phyloP scores from a whole-genome alignment of 768 basidiomycete genomes.

The Leccinum barrowsii region DNA sequence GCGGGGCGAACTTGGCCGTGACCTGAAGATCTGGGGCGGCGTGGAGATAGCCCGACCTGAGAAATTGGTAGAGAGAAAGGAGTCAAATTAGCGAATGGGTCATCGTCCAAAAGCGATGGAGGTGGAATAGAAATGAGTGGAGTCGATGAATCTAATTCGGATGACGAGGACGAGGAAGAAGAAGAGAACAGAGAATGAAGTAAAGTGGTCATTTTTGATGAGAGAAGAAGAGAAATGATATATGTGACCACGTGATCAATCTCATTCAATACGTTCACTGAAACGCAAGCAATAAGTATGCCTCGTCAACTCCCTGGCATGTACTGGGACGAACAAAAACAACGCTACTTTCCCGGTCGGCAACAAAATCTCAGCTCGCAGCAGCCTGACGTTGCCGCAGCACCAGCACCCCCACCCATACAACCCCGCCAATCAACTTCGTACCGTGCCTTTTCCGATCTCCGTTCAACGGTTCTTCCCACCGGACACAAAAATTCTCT shows the following conservation, averaged over 20 bases:
- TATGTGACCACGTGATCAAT: not conserved
- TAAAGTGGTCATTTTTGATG: not conserved
- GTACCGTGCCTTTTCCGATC: slow-evolving; percentile 5
- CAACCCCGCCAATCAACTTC: not conserved
- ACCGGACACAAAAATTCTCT: slow-evolving; percentile 23
- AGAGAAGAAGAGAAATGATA: not conserved
- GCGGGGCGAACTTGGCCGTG: slow-evolving; percentile 38
- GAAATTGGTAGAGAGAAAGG: slow-evolving; percentile 12
- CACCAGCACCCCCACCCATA: not conserved
- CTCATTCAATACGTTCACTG: not conserved
- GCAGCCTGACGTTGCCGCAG: not conserved
- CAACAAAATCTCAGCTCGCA: not conserved
- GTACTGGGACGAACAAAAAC: slow-evolving; percentile 48
- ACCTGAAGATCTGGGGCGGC: slow-evolving; percentile 31
- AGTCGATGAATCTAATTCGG: not conserved
- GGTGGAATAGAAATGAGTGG: not conserved
- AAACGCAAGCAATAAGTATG: slow-evolving; percentile 28
- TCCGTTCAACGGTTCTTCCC: slow-evolving; percentile 13
- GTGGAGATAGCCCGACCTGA: not conserved
- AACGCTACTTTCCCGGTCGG: slow-evolving; percentile 51
- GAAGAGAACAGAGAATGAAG: too few relatives aligned
- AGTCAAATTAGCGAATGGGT: slow-evolving; percentile 66
- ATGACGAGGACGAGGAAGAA: not conserved
- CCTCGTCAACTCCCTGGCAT: slow-evolving; percentile 52
- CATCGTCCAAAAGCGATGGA: slow-evolving; percentile 53